A percentile compares a stretch with the other conserved stretches of the same genome.
Evolutionary conservation across 495 filamentous ascomycete species (phyloP).

Genomic region (Aspergillus cristatus): DNA sequence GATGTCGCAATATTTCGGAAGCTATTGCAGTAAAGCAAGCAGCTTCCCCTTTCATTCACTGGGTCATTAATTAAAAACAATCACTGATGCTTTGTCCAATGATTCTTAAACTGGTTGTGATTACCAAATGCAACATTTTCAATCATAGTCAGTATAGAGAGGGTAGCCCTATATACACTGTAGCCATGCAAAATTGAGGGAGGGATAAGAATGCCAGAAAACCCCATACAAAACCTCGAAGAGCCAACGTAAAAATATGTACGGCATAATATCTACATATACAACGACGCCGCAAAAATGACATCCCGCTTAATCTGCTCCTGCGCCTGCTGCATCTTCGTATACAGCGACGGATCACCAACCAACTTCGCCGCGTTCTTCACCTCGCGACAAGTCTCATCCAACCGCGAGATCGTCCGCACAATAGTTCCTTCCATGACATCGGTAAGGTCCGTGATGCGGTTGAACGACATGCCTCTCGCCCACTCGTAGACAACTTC

Average conservation of each 20-base stretch:
- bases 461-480: slow-evolving; percentile 92
- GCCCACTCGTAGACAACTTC: slow-evolving; percentile 99
- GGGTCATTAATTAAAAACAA: too few relatives aligned
- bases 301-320: slow-evolving; percentile 96
- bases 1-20: too few relatives aligned
- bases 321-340: slow-evolving; percentile 93
- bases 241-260: too few relatives aligned
- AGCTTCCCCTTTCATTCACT: too few relatives aligned
- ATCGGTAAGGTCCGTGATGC: slow-evolving; percentile 93
- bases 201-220: too few relatives aligned
- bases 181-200: too few relatives aligned
- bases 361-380: slow-evolving; percentile 95
- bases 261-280: slow-evolving; percentile 43
- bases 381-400: slow-evolving; percentile 94
- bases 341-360: slow-evolving; percentile 86
- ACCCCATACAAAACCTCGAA: neutral
- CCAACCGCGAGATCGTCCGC: slow-evolving; percentile 78
- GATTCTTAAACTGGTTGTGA: too few relatives aligned
- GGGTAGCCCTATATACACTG: too few relatives aligned
- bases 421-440: slow-evolving; percentile 97
- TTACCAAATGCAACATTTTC: too few relatives aligned
- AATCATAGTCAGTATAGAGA: too few relatives aligned
- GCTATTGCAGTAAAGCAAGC: too few relatives aligned
- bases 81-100: too few relatives aligned
- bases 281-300: slow-evolving; percentile 78